Evolutionary conservation across 768 basidiomycete species (phyloP).

Genomic region (Asterophora lycoperdoides): DNA sequence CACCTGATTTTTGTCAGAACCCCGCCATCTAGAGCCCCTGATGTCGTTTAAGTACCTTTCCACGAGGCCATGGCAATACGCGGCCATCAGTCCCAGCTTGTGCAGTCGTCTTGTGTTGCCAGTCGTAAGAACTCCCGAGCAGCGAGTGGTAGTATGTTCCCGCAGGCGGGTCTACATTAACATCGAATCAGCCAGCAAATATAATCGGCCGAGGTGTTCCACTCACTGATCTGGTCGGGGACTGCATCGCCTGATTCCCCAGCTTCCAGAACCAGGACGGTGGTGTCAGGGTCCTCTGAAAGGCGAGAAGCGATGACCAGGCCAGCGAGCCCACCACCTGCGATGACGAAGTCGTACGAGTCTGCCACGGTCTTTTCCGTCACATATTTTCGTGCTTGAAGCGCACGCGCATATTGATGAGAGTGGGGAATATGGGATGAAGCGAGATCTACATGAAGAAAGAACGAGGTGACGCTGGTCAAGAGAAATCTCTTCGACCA

Average conservation of each 20-base stretch:
- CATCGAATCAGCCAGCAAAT: neutral
- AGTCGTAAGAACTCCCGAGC: conserved; percentile 46
- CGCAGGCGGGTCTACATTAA: conserved; percentile 41
- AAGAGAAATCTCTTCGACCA: conserved; percentile 7
- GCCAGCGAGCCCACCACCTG: conserved; percentile 35
- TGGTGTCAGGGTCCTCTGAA: conserved; percentile 30
- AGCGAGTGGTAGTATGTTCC: conserved; percentile 51
- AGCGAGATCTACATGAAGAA: neutral
- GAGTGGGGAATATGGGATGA: neutral
- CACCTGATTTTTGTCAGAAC: conserved; percentile 29
- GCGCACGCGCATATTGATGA: neutral
- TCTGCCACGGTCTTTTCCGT: conserved; percentile 11
- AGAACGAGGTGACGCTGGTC: conserved; percentile 6
- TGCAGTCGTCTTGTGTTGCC: conserved; percentile 46
- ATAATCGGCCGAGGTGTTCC: no score
- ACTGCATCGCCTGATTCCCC: conserved; percentile 42
- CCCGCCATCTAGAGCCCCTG: neutral
- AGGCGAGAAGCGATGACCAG: conserved; percentile 33
- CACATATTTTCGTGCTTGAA: conserved; percentile 15
- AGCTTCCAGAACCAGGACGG: conserved; percentile 38
- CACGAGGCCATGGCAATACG: conserved; percentile 52
- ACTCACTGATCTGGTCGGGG: conserved; percentile 29
- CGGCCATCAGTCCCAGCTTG: conserved; percentile 44
- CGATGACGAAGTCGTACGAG: conserved; percentile 34
- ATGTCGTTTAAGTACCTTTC: conserved; percentile 37